A percentile compares a stretch with the other conserved stretches of the same genome.
These are phyloP conservation scores for Pseudogymnoascus sp. DNA, from an alignment of 2,329 filamentous ascomycete species.

Conservation along the genomic window DNA sequence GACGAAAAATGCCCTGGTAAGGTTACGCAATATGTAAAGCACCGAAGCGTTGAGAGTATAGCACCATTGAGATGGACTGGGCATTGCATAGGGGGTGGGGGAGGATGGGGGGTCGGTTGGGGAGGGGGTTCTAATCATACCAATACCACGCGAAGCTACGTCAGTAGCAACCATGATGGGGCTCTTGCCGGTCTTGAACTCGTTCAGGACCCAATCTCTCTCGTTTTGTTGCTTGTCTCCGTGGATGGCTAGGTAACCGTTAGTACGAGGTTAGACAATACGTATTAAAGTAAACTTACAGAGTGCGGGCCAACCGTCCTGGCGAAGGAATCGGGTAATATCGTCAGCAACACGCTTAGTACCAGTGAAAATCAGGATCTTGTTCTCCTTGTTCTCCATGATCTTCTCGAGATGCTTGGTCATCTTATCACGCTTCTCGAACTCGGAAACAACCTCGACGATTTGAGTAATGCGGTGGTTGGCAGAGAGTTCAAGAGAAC, in stretches of 20 bases:
- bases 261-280: constrained; percentile 42
- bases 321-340: constrained; percentile 93
- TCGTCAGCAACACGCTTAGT: constrained; percentile 96
- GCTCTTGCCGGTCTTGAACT: constrained; percentile 99
- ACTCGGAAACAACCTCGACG: constrained; percentile 90
- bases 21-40: constrained; percentile 83
- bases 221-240: constrained; percentile 99
- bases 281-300: constrained; percentile 60
- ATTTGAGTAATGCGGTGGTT: constrained; percentile 98
- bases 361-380: constrained; percentile 89
- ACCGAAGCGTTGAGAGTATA: constrained; percentile 89
- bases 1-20: constrained; percentile 83
- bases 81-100: constrained; percentile 41
- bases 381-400: constrained; percentile 95
- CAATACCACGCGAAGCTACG: constrained; percentile 99
- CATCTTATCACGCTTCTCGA: constrained; percentile 97
- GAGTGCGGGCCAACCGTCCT: constrained; percentile 95
- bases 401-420: constrained; percentile 96
- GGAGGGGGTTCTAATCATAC: constrained; percentile 74
- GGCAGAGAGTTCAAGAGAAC: constrained; percentile 90
- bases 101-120: constrained; percentile 30
- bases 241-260: constrained; percentile 68
- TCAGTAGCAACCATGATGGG: constrained; percentile 99
- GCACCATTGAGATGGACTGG: constrained; percentile 60
- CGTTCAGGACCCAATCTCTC: constrained; percentile 98